These are phyloP conservation scores for Penicillium sp. DNA, from an alignment of 2,329 filamentous ascomycete species.

Conservation along the genomic window DNA sequence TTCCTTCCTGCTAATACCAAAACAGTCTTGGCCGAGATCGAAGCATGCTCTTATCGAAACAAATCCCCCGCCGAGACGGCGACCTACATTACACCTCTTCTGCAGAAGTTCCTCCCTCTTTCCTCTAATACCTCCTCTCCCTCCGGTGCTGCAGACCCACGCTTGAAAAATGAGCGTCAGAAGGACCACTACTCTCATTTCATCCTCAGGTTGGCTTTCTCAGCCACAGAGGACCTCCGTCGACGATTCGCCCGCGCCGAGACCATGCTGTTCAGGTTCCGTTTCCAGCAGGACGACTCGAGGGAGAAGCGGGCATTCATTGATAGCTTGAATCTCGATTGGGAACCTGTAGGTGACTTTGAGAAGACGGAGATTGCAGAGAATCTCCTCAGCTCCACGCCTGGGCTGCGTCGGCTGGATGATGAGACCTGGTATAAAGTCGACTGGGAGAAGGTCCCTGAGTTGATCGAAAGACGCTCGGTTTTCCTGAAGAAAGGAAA, in stretches of 20 bases:
- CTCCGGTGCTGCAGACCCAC: conserved; percentile 48
- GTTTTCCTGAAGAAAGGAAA: conserved; percentile 78
- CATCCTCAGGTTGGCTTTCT: conserved; percentile 89
- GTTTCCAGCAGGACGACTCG: conserved; percentile 73
- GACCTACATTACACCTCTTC: conserved; percentile 76
- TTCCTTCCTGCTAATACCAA: conserved; percentile 2
- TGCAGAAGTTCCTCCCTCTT: conserved; percentile 83
- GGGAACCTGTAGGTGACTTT: conserved; percentile 75
- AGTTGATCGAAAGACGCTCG: conserved; percentile 75
- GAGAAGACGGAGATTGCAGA: conserved; percentile 69
- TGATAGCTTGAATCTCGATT: conserved; percentile 72
- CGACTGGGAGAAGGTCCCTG: conserved; percentile 89
- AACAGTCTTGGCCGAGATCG: conserved; percentile 54
- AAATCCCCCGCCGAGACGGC: conserved; percentile 77
- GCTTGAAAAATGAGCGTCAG: conserved; percentile 70
- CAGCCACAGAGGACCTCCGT: conserved; percentile 84
- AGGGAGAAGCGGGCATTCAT: conserved; percentile 75
- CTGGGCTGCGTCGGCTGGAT: conserved; percentile 54
- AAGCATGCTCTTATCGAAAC: conserved; percentile 95
- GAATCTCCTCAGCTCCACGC: conserved; percentile 60
- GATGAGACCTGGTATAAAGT: conserved; percentile 95
- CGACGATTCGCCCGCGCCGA: conserved; percentile 83
- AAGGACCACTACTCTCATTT: conserved; percentile 99
- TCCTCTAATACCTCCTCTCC: conserved; percentile 68
- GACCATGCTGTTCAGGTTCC: conserved; percentile 80